A percentile compares a stretch with the other conserved stretches of the same genome.
Conservation (phyloP, 805 yeast genomes). For the Ogataea nitratoaversa region DNA sequence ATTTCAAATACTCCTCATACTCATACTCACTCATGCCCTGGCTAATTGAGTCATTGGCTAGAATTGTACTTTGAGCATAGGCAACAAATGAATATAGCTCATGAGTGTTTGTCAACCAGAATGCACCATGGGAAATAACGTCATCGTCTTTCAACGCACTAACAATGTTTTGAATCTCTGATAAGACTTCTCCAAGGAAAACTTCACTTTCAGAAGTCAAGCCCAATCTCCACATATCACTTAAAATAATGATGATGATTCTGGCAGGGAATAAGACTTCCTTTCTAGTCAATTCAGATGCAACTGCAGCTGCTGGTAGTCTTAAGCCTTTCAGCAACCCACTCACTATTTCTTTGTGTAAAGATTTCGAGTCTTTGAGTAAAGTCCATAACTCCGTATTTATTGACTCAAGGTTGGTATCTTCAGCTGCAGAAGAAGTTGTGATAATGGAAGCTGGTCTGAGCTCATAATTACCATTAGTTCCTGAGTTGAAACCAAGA, state of each 20-base stretch:
- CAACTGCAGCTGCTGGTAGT: slow-evolving; percentile 82
- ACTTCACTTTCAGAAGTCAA: slow-evolving; percentile 87
- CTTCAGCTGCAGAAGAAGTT: slow-evolving; percentile 41
- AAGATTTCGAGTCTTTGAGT: slow-evolving; percentile 62
- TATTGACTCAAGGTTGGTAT: slow-evolving; percentile 58
- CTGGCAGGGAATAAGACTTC: slow-evolving; percentile 96
- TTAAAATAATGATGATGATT: slow-evolving; percentile 82
- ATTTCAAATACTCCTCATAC: slow-evolving; percentile 80
- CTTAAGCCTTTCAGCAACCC: slow-evolving; percentile 81
- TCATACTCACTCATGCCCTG: slow-evolving; percentile 87
- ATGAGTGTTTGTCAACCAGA: slow-evolving; percentile 96
- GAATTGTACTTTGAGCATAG: slow-evolving; percentile 88
- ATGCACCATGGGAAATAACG: slow-evolving; percentile 87
- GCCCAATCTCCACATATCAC: slow-evolving; percentile 98
- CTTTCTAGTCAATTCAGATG: slow-evolving; percentile 76
- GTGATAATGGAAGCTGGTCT: slow-evolving; percentile 64
- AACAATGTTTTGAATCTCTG: slow-evolving; percentile 82
- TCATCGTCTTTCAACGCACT: slow-evolving; percentile 79
- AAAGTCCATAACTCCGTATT: slow-evolving; percentile 71
- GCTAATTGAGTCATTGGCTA: slow-evolving; percentile 74
- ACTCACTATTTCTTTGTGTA: slow-evolving; percentile 81
- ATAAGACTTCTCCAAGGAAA: slow-evolving; percentile 82
- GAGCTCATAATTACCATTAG: slow-evolving; percentile 37
- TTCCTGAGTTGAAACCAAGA: slow-evolving; percentile 10
- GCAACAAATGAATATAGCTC: slow-evolving; percentile 92